phyloP scores from a whole-genome alignment of 306 rosid species.

The Gleditsia sinensis region DNA sequence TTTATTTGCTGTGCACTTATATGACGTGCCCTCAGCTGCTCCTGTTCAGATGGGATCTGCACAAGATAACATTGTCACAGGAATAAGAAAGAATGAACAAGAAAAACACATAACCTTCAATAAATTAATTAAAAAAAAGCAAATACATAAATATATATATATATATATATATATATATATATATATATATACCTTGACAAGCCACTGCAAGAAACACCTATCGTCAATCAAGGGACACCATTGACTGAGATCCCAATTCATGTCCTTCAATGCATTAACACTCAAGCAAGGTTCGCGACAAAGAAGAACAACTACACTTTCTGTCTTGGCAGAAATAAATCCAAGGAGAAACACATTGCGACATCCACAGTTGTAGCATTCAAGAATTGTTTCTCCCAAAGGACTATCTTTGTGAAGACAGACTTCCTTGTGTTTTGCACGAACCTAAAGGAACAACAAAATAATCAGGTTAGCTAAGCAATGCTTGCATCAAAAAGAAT shows the following conservation, averaged over 20 bases:
- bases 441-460: constrained; percentile 62
- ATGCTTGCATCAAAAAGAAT: constrained; percentile 30
- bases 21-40: constrained; percentile 98
- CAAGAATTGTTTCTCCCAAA: constrained; percentile 95
- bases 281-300: constrained; percentile 80
- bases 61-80: constrained; percentile 31
- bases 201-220: constrained; percentile 91
- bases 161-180: constrained; percentile 4
- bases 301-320: constrained; percentile 78
- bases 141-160: no score
- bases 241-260: constrained; percentile 87
- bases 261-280: constrained; percentile 80
- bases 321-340: constrained; percentile 72
- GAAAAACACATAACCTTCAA: neutral
- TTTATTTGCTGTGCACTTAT: constrained; percentile 98
- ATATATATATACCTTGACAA: constrained; percentile 57
- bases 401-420: constrained; percentile 98
- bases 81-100: neutral
- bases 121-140: constrained; percentile 1
- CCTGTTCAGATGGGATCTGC: constrained; percentile 99
- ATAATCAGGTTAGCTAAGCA: constrained; percentile 19
- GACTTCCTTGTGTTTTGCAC: constrained; percentile 98
- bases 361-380: constrained; percentile 97
- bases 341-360: constrained; percentile 88
- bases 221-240: constrained; percentile 99